phyloP scores from a whole-genome alignment of 768 basidiomycete genomes.

The Mycena galopus region DNA sequence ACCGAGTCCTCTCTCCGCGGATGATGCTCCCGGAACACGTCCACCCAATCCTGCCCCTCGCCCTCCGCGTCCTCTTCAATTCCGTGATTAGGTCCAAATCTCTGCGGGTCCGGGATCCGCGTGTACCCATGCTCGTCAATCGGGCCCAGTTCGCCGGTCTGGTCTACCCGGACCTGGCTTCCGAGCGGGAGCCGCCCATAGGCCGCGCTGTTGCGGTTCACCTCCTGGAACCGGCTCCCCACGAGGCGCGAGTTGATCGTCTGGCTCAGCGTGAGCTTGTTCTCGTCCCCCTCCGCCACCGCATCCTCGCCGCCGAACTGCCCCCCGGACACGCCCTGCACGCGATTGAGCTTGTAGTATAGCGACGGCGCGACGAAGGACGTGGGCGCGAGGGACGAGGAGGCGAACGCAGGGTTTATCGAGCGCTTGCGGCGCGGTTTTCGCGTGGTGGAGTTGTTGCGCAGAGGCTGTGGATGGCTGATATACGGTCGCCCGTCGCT shows the following conservation, averaged over 20 bases:
- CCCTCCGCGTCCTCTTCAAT: conserved; percentile 52
- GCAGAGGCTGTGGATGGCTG: conserved; percentile 76
- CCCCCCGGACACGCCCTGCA: conserved; percentile 72
- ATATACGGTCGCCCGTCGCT: conserved; percentile 66
- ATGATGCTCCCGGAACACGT: conserved; percentile 30
- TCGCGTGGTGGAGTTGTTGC: conserved; percentile 48
- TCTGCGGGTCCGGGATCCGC: conserved; percentile 65
- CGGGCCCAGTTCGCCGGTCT: conserved; percentile 63
- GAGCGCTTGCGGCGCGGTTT: conserved; percentile 60
- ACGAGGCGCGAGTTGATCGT: conserved; percentile 73
- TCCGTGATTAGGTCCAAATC: conserved; percentile 69
- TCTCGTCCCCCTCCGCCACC: conserved; percentile 46
- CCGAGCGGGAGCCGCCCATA: conserved; percentile 74
- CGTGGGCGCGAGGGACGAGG: conserved; percentile 79
- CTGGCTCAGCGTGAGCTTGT: conserved; percentile 64
- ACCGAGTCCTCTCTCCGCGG: conserved; percentile 32
- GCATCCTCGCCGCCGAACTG: conserved; percentile 54
- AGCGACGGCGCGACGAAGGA: conserved; percentile 85
- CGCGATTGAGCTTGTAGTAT: conserved; percentile 79
- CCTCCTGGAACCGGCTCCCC: conserved; percentile 81
- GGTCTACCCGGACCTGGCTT: conserved; percentile 66
- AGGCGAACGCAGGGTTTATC: conserved; percentile 72
- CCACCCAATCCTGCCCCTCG: conserved; percentile 33
- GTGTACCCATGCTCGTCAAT: conserved; percentile 48
- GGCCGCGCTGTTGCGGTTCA: conserved; percentile 69